These are phyloP conservation scores for Penicillium fimorum DNA, from an alignment of 495 filamentous ascomycete species.

Conservation along the genomic window DNA sequence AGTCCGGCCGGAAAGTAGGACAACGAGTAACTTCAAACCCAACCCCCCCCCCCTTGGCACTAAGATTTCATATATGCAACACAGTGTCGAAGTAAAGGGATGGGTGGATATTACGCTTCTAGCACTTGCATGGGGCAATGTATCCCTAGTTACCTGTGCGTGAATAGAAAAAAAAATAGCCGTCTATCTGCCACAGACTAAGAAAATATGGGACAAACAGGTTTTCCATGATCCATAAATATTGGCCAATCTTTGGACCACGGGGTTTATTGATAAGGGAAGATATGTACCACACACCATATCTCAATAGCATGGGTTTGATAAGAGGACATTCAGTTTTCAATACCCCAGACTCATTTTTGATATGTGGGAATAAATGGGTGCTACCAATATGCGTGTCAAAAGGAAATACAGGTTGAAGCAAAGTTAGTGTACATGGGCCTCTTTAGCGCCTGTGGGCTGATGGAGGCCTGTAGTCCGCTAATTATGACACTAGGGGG, in stretches of 20 bases:
- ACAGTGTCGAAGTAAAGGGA: neutral
- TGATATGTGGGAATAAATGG: neutral
- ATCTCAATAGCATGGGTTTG: neutral
- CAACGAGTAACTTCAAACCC: neutral
- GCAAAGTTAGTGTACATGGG: constrained; percentile 7
- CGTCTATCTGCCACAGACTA: neutral
- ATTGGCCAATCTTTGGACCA: neutral
- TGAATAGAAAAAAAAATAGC: neutral
- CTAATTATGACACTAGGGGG: constrained; percentile 4
- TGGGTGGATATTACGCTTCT: constrained; percentile 8
- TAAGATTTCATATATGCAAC: neutral
- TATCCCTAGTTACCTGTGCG: constrained; percentile 14
- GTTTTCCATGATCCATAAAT: constrained; percentile 7
- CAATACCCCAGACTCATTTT: neutral
- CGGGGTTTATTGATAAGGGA: constrained; percentile 1
- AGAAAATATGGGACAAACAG: neutral
- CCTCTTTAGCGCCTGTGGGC: constrained; percentile 7
- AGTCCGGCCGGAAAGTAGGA: neutral
- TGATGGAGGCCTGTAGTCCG: constrained; percentile 7
- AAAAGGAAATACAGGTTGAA: constrained; percentile 22
- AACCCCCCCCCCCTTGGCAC: neutral
- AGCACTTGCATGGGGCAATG: constrained; percentile 9
- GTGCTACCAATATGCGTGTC: constrained; percentile 20
- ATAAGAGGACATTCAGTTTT: neutral
- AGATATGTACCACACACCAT: neutral